These are phyloP conservation scores for Chenopodium album DNA, from an alignment of 148 eudicot genomes.

Conservation along the genomic window DNA sequence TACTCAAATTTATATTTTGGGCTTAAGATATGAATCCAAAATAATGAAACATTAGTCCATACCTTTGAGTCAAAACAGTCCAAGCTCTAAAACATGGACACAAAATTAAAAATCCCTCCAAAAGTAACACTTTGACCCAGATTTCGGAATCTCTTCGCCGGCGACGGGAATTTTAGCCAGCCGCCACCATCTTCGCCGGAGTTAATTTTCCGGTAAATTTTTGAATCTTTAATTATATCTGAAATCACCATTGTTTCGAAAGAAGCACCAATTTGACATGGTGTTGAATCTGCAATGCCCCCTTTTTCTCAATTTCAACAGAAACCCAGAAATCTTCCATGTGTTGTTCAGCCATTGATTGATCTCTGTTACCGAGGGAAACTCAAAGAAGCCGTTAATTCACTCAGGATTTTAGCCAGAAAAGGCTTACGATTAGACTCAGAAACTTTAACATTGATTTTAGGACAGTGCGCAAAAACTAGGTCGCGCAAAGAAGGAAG, in stretches of 20 bases:
- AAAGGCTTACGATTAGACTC: constrained; percentile 58
- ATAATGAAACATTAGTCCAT: too few relatives aligned
- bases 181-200: constrained; percentile 13
- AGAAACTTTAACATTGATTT: constrained; percentile 40
- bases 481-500: constrained; percentile 58
- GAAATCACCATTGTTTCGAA: neutral
- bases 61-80: neutral
- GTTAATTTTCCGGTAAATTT: neutral
- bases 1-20: too few relatives aligned
- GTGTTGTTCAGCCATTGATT: constrained; percentile 44
- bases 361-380: constrained; percentile 54
- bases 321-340: constrained; percentile 27
- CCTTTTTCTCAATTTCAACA: constrained; percentile 22
- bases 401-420: constrained; percentile 34
- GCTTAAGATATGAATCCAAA: too few relatives aligned
- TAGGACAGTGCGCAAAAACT: constrained; percentile 48
- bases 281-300: constrained; percentile 57
- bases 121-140: neutral
- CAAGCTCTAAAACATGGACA: neutral
- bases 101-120: neutral
- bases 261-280: constrained; percentile 38
- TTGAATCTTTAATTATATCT: neutral
- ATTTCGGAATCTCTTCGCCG: neutral
- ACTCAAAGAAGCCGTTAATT: constrained; percentile 51
- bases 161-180: neutral